Base-by-base conservation (phyloP, 805 yeast species). In the Saccharomycopsis malanga region DNA sequence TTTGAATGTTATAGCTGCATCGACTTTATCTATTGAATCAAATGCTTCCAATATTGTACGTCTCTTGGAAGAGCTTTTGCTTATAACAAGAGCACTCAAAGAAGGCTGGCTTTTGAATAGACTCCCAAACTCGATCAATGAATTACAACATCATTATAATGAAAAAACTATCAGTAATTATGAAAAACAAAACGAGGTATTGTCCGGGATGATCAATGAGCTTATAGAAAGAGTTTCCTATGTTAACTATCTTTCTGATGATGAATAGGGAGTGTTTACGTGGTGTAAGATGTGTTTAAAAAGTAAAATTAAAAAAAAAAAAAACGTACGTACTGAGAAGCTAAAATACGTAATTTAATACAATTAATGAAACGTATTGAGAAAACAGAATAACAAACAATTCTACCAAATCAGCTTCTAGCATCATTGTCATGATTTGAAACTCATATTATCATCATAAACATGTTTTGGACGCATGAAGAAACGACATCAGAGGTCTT, bases 401-500 rank as follows among this genome's bases (percentile, higher is more conserved):
- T n/a, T n/a, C n/a, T n/a, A n/a, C n/a, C n/a, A n/a, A n/a, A n/a
- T n/a, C n/a, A n/a, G n/a, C n/a, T n/a, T n/a, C n/a, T n/a, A n/a
- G n/a, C n/a, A n/a, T n/a, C n/a, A n/a, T n/a, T n/a, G n/a, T n/a
- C n/a, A n/a, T n/a, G n/a, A n/a, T n/a, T n/a, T n/a, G n/a, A n/a
- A n/a, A n/a, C n/a, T n/a, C n/a, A n/a, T n/a, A n/a, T n/a, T n/a
- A n/a, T n/a, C n/a, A n/a, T n/a, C n/a, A n/a, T n/a, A n/a, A n/a
- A n/a, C n/a, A n/a, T n/a, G n/a, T n/a, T n/a, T n/a, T n/a, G n/a
- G n/a, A n/a, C n/a, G n/a, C n/a, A n/a, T n/a, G n/a, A n/a, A n/a
- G n/a, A n/a, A n/a, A n/a, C n/a, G 30, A 7, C 30, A 27, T 27
- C 64, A 35, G 34, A 66, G 62, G 43, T 65, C 70, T 41, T 65